Evolutionary conservation across 768 basidiomycete genomes (phyloP).

Genomic region (Lactarius deliciosus): DNA sequence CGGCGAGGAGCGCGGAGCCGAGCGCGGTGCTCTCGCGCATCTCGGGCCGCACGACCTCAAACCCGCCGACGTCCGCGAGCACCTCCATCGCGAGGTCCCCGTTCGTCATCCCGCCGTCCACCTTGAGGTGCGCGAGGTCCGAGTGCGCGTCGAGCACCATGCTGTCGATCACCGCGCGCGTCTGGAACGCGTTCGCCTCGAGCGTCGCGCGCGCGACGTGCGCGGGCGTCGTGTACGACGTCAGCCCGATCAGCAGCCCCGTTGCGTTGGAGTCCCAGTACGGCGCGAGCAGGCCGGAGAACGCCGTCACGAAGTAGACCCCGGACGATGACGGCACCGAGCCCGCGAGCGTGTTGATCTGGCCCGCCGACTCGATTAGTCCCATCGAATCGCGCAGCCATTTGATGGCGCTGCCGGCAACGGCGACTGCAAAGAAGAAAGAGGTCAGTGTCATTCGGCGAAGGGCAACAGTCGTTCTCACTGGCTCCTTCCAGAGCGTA

Average conservation of each 20-base stretch:
- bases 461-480: constrained; percentile 42
- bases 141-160: constrained; percentile 89
- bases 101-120: constrained; percentile 99
- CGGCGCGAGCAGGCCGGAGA: constrained; percentile 93
- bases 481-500: constrained; percentile 96
- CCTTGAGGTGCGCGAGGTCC: constrained; percentile 82
- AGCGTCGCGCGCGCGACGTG: constrained; percentile 95
- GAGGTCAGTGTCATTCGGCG: background rate
- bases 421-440: constrained; percentile 58
- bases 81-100: constrained; percentile 86
- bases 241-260: constrained; percentile 80
- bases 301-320: constrained; percentile 95
- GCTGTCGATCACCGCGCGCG: constrained; percentile 90
- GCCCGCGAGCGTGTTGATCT: constrained; percentile 83
- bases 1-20: constrained; percentile 92
- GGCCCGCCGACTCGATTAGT: constrained; percentile 73
- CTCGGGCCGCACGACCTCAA: constrained; percentile 86
- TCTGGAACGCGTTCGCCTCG: constrained; percentile 96
- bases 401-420: constrained; percentile 93
- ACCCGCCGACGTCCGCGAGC: constrained; percentile 87
- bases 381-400: constrained; percentile 93
- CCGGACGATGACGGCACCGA: constrained; percentile 80
- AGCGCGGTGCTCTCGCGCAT: constrained; percentile 98
- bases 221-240: constrained; percentile 85
- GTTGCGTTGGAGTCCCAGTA: constrained; percentile 96